Evolutionary conservation across 305 asterid genomes (phyloP), one percentile per base, ranked within the genome.

Genomic region (Fraxinus baroniana): DNA sequence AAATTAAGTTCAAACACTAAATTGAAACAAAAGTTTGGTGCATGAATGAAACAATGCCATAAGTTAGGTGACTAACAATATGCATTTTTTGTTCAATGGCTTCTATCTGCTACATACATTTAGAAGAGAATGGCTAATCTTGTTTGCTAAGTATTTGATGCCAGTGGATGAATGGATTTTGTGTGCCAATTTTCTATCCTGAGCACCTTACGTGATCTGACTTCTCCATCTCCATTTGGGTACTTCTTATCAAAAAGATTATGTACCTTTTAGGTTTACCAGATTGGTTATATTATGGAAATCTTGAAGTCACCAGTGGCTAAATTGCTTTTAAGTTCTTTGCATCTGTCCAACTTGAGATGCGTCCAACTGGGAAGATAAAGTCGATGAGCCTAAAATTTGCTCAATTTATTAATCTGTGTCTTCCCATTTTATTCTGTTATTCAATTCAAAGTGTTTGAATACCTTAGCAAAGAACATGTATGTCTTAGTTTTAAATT

Each of bases 251-350:
- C 76, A 68, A 3, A 86, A 76, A 37, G 76, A 77, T 86, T 39
- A 44, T 46, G 46, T 73, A 35, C 57, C 78, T 66, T 71, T 68
- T 84, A 78, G 71, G 83, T 64, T 81, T 76, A 84, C 84, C 90
- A 96, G 98, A 96, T 96, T 85, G 98, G 98, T 55, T 94, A 60
- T 96, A 90, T 87, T 96, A 96, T 37, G 99, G 98, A 86, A 96
- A 96, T 83, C 98, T 98, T 41, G 99, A 96, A 89, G 99, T 96
- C 83, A 94, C 99, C 26, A 94, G 99, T 82, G 99, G 98, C 87
- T 98, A 98, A 70, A 92, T 96, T 84, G 99, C 99, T 78, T 88
- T 96, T 78, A 94, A 94, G 94, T 96, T 96, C 85, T 94, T 96
- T 84, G 98, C 99, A 78, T 96, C 97, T 5, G 97, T 94, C 85